Evolutionary conservation across 2,329 filamentous ascomycete genomes (phyloP).

Genomic region (Aspergillus ibericus): DNA sequence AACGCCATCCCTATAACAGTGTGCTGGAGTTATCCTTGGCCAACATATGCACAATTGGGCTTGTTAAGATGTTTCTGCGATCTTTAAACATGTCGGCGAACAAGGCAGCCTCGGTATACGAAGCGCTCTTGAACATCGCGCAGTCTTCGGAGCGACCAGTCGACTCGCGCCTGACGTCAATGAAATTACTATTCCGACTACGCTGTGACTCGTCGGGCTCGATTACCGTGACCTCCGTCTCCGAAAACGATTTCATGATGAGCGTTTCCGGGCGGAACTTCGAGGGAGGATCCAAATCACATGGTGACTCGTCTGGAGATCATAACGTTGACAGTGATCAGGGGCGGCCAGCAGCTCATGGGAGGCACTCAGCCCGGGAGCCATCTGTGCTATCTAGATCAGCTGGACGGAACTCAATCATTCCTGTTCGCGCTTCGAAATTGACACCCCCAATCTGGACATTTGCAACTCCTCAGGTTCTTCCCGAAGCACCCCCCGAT

Average conservation of each 20-base stretch:
- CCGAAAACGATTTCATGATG: constrained; percentile 73
- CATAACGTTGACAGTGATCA: constrained; percentile 41
- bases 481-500: constrained; percentile 55
- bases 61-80: constrained; percentile 74
- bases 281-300: constrained; percentile 49
- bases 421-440: constrained; percentile 35
- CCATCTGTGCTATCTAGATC: constrained; percentile 33
- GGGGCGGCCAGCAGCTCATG: constrained; percentile 23
- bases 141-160: constrained; percentile 60
- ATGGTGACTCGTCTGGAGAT: constrained; percentile 43
- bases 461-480: constrained; percentile 53
- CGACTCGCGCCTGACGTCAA: constrained; percentile 70
- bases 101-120: constrained; percentile 65
- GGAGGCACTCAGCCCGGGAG: constrained; percentile 35
- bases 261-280: constrained; percentile 66
- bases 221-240: constrained; percentile 68
- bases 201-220: constrained; percentile 78
- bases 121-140: constrained; percentile 64
- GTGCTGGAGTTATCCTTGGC: constrained; percentile 35
- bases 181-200: constrained; percentile 78
- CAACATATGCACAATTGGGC: constrained; percentile 69
- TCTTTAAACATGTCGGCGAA: constrained; percentile 65
- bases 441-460: constrained; percentile 55
- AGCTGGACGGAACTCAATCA: constrained; percentile 33
- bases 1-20: constrained; percentile 32